Evolutionary conservation across 2,329 filamentous ascomycete species (phyloP), one percentile per base, ranked within the genome.

Genomic region (Coccinonectria pachysandricola): DNA sequence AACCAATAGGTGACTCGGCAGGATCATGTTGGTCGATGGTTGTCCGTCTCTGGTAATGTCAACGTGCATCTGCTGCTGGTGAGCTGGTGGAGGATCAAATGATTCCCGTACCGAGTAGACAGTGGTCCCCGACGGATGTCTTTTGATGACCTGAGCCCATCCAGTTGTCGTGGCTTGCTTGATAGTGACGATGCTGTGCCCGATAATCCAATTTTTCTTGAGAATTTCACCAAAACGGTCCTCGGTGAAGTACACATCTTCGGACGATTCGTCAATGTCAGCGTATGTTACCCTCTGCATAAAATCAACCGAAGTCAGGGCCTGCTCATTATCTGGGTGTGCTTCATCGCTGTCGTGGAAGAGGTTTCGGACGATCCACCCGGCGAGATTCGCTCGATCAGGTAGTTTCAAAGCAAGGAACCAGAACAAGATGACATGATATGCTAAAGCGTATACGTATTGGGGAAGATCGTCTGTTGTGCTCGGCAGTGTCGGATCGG

Each of bases 401-500:
- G 79, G 73, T 26, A 94, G 68, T 46, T 85, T 88, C 42, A 98
- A 54, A 1, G 86, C 82, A 41, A 98, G 67, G 50, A 96, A 98
- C 91, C 91, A 98, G 50, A 93, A 95, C 2, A 86, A 80, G 39
- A 98, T 87, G 42, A 94, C 85, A 50, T 96, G 87, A 50, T 94
- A 94, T 7, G 88, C 88, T 27, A 96, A 63, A 2, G 86, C 82
- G 52, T 92, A 91, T 14, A 98, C 84, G 50, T 98, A 98, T 53
- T 91, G 82, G 4, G 87, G 86, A 25, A 94, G 65, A 39, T 91
- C 84, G 35, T 91, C 81, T 6, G 76, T 53, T 4, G 48, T 46
- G 24, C 39, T 45, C 7, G 45, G 35, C 15, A 46, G 44, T 4
- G 35, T 24, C 4, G 32, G 16, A 12, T 53, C 48, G 5, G 32